phyloP scores from a whole-genome alignment of 2,329 filamentous ascomycete genomes.

The Aspergillus proliferans region DNA sequence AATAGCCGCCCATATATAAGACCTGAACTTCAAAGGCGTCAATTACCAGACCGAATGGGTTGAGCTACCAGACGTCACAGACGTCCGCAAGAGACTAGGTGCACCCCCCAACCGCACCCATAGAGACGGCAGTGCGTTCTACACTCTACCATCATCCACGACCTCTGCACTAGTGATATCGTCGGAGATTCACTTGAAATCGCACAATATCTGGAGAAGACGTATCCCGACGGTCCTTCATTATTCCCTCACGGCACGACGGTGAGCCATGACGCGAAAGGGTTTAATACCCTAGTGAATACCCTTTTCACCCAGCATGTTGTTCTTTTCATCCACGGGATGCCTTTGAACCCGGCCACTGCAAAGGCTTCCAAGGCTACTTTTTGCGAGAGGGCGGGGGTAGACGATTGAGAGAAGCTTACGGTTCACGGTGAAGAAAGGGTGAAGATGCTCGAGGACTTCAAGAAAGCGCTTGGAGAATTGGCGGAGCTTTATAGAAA shows the following conservation, averaged over 20 bases:
- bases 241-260: neutral
- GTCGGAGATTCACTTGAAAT: neutral
- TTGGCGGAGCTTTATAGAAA: slow-evolving; percentile 38
- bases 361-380: slow-evolving; percentile 3
- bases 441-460: slow-evolving; percentile 32
- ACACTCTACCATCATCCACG: neutral
- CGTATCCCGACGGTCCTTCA: neutral
- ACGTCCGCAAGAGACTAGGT: slow-evolving; percentile 6
- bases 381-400: slow-evolving; percentile 5
- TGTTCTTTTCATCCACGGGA: slow-evolving; percentile 2
- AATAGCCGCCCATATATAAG: no score
- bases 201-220: neutral
- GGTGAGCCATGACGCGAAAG: slow-evolving; percentile 5
- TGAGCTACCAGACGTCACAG: slow-evolving; percentile 8
- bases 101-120: neutral
- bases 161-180: neutral
- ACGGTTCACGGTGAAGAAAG: slow-evolving; percentile 35
- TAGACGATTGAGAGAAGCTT: slow-evolving; percentile 17
- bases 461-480: slow-evolving; percentile 38
- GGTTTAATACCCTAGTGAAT: slow-evolving; percentile 7
- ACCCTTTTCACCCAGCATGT: slow-evolving; percentile 5
- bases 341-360: slow-evolving; percentile 7
- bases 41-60: slow-evolving; percentile 10
- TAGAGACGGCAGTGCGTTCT: neutral
- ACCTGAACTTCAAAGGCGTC: slow-evolving; percentile 9